These are phyloP conservation scores for Capsella rubella DNA, from an alignment of 441 rosid species.

Conservation along the genomic window DNA sequence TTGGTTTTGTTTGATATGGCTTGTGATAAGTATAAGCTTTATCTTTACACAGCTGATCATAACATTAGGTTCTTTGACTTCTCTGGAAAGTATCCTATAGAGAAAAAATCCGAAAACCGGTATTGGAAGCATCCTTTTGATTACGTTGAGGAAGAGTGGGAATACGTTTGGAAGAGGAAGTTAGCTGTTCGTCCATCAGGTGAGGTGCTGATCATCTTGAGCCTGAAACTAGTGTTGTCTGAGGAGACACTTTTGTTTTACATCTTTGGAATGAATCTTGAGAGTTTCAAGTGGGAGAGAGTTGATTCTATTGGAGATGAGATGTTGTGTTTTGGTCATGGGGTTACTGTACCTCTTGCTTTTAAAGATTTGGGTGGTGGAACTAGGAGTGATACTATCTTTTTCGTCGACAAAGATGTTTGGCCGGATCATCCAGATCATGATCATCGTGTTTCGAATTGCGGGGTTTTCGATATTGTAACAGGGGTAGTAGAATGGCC, in stretches of 20 bases:
- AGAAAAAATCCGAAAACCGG: background rate
- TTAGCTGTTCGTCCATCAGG: slow-evolving; percentile 14
- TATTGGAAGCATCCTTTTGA: background rate
- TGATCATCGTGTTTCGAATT: background rate
- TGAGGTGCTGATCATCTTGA: slow-evolving; percentile 31
- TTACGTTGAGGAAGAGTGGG: background rate
- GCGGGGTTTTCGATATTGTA: background rate
- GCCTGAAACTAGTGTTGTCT: background rate
- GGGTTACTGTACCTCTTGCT: background rate
- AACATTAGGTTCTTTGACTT: background rate
- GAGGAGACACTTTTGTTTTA: slow-evolving; percentile 20
- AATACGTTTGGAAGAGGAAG: slow-evolving; percentile 31
- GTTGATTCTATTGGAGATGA: slow-evolving; percentile 30
- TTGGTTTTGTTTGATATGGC: background rate
- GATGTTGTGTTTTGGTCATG: slow-evolving; percentile 34
- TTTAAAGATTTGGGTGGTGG: slow-evolving; percentile 16
- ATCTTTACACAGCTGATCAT: slow-evolving; percentile 7
- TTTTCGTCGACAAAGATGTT: background rate
- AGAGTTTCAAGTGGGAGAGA: slow-evolving; percentile 34
- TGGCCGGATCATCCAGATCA: slow-evolving; percentile 15
- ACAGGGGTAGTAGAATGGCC: background rate
- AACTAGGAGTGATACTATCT: background rate
- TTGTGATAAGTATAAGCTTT: slow-evolving; percentile 15
- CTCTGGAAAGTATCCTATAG: background rate
- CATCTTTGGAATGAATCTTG: slow-evolving; percentile 31